phyloP scores from a whole-genome alignment of 106 monocot genomes.

The Dioscorea dumetorum region DNA sequence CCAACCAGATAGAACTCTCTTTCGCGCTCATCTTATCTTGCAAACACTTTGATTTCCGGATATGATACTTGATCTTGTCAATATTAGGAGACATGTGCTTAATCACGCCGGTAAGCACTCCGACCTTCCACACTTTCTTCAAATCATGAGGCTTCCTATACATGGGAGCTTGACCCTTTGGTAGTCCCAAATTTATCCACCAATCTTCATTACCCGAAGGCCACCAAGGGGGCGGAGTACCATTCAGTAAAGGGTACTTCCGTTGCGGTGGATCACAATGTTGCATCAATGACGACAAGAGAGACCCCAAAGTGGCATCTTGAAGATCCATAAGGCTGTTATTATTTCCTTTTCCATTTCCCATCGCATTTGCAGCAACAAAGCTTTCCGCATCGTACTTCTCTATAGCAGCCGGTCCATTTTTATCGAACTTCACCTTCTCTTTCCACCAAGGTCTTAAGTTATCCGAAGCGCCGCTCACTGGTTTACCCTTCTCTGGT shows the following conservation, averaged over 20 bases:
- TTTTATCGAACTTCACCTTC: constrained; percentile 96
- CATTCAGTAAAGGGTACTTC: constrained; percentile 84
- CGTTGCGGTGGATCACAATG: constrained; percentile 91
- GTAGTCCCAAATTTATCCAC: constrained; percentile 73
- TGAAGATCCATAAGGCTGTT: constrained; percentile 78
- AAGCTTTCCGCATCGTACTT: constrained; percentile 71
- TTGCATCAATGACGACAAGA: constrained; percentile 93
- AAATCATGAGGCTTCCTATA: constrained; percentile 96
- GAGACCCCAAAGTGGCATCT: constrained; percentile 94
- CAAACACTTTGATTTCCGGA: constrained; percentile 91
- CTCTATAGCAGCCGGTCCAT: constrained; percentile 78
- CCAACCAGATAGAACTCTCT: constrained; percentile 91
- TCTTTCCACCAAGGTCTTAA: constrained; percentile 99
- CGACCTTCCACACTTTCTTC: constrained; percentile 97
- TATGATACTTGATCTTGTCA: constrained; percentile 69
- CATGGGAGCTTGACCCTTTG: constrained; percentile 39
- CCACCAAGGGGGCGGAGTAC: constrained; percentile 92
- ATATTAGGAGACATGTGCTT: constrained; percentile 99
- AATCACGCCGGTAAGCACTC: constrained; percentile 81
- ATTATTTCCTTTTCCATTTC: constrained; percentile 32
- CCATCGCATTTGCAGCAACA: constrained; percentile 27
- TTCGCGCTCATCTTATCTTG: constrained; percentile 99
- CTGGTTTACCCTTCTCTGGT: constrained; percentile 95
- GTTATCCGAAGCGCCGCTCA: constrained; percentile 93
- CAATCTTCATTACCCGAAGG: constrained; percentile 87